Conservation (phyloP, 306 rosid genomes). For the Acacia melanoxylon region DNA sequence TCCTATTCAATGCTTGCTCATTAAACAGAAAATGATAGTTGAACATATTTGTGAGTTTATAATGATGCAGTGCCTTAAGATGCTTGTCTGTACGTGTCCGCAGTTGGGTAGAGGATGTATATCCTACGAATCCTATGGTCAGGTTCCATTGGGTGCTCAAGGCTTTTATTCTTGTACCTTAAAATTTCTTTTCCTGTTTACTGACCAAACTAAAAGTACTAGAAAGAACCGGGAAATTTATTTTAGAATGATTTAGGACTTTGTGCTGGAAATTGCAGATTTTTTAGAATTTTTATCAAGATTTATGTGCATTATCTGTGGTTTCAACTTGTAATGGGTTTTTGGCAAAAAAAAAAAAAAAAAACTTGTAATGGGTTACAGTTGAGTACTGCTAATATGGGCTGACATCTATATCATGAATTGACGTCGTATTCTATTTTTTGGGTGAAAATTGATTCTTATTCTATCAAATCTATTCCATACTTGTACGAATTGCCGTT, state of each 20-base stretch:
- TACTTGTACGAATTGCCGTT: not conserved
- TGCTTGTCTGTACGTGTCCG: not conserved
- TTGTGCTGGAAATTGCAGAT: slow-evolving; percentile 1
- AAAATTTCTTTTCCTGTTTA: not conserved
- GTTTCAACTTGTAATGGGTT: not conserved
- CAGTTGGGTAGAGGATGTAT: not conserved
- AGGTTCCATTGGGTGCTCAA: not conserved
- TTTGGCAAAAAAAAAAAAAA: too few relatives aligned
- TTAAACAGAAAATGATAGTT: not conserved
- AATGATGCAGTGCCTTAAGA: not conserved
- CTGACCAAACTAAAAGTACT: not conserved
- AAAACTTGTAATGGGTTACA: not conserved
- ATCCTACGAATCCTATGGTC: not conserved
- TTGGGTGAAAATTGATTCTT: not conserved
- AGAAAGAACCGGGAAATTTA: not conserved
- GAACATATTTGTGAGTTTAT: not conserved
- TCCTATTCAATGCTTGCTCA: not conserved
- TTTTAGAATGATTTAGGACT: not conserved
- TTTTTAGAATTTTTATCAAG: not conserved
- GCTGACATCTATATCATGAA: slow-evolving; percentile 1
- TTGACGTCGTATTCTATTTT: not conserved
- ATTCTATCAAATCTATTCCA: slow-evolving; percentile 10
- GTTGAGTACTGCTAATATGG: not conserved
- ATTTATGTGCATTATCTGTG: not conserved
- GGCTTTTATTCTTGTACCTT: not conserved